Evolutionary conservation across 805 yeast genomes (phyloP).

Genomic region (Saccharomycopsis babjevae): DNA sequence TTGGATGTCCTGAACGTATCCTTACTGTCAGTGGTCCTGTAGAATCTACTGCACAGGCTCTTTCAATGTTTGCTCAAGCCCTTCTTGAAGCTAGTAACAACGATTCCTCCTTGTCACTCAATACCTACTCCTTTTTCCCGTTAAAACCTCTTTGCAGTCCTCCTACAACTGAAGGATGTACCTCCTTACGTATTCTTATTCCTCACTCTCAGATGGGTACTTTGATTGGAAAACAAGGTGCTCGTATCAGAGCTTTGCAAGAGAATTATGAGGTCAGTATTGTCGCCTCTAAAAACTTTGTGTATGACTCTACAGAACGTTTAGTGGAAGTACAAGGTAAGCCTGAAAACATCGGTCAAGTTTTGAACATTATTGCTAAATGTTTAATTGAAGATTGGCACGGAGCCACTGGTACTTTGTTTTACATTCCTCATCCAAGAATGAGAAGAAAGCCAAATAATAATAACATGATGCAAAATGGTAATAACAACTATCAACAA

Average conservation of each 20-base stretch:
- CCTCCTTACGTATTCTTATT: conserved; percentile 57
- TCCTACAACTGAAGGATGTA: conserved; percentile 40
- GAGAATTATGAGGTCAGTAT: conserved; percentile 59
- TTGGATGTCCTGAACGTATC: conserved; percentile 76
- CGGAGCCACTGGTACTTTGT: conserved; percentile 51
- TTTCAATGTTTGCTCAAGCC: conserved; percentile 59
- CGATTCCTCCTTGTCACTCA: conserved; percentile 15
- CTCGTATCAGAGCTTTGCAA: conserved; percentile 70
- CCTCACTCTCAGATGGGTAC: conserved; percentile 86
- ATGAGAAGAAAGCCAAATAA: conserved; percentile 6
- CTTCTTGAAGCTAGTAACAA: conserved; percentile 32
- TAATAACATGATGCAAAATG: conserved; percentile 8
- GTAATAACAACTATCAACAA: conserved; percentile 8
- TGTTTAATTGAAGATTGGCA: conserved; percentile 70
- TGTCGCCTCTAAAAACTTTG: conserved; percentile 78
- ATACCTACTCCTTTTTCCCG: conserved; percentile 45
- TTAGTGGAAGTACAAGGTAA: conserved; percentile 80
- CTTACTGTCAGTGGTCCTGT: conserved; percentile 68
- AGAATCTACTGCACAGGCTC: conserved; percentile 57
- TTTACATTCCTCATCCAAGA: conserved; percentile 43
- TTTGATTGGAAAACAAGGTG: conserved; percentile 76
- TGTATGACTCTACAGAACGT: conserved; percentile 76
- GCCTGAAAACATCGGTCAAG: conserved; percentile 48
- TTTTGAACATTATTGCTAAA: conserved; percentile 50
- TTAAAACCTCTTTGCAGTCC: conserved; percentile 47